Evolutionary conservation across 805 yeast species (phyloP).

Genomic region (Saturnispora quitensis): DNA sequence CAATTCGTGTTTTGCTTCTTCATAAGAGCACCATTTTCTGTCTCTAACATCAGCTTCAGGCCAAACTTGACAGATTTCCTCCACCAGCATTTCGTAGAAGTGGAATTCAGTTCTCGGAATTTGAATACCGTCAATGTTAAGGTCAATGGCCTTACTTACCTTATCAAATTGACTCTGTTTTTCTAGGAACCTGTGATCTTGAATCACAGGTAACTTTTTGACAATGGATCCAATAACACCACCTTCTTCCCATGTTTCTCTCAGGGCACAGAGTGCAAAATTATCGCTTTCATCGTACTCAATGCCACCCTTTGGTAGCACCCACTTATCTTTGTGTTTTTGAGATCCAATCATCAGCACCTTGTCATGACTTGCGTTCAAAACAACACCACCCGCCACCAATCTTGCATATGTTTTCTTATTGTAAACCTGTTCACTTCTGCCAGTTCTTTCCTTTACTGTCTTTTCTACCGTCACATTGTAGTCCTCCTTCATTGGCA

Average conservation of each 20-base stretch:
- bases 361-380: constrained; percentile 45
- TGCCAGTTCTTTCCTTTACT: constrained; percentile 41
- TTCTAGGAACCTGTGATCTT: constrained; percentile 37
- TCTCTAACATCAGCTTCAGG: constrained; percentile 63
- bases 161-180: constrained; percentile 12
- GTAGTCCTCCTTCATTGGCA: constrained; percentile 9
- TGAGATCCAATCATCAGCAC: constrained; percentile 76
- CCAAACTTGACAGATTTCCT: constrained; percentile 49
- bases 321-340: constrained; percentile 64
- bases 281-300: constrained; percentile 66
- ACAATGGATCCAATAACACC: constrained; percentile 67
- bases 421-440: constrained; percentile 52
- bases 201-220: constrained; percentile 51
- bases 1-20: constrained; percentile 58
- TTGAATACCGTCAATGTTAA: constrained; percentile 15
- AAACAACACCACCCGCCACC: constrained; percentile 87
- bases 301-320: constrained; percentile 92
- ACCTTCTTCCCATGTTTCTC: constrained; percentile 98
- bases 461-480: constrained; percentile 22
- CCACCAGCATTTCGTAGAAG: constrained; percentile 68
- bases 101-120: constrained; percentile 79
- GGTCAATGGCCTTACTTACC: constrained; percentile 14
- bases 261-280: constrained; percentile 44
- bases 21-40: constrained; percentile 67
- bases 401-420: constrained; percentile 62